Conservation (phyloP, 257 asterid species). For the Leonotis leonurus region DNA sequence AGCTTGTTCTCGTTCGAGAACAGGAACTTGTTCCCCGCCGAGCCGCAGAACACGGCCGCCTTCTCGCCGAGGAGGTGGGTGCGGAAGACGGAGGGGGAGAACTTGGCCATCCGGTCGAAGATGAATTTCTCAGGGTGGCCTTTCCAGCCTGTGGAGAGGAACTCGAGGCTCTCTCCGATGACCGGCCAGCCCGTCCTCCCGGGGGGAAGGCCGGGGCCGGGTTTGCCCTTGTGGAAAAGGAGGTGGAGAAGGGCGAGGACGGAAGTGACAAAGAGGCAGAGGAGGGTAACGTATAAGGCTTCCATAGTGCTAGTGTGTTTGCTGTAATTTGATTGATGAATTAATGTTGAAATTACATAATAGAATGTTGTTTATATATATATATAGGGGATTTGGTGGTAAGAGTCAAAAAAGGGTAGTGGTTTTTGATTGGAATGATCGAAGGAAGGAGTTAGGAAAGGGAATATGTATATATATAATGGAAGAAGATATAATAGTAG, state of each 20-base stretch:
- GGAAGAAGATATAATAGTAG: neutral
- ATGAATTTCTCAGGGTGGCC: slow-evolving; percentile 55
- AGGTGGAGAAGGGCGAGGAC: slow-evolving; percentile 44
- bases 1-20: slow-evolving; percentile 56
- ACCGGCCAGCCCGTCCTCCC: slow-evolving; percentile 45
- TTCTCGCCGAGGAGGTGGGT: slow-evolving; percentile 44
- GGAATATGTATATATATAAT: neutral
- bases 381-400: neutral
- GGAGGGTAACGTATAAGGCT: slow-evolving; percentile 37
- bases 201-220: slow-evolving; percentile 30
- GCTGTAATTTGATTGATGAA: no score
- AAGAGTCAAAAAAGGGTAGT: neutral
- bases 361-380: neutral
- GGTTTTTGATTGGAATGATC: neutral
- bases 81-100: slow-evolving; percentile 36
- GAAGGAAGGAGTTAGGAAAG: slow-evolving; percentile 13
- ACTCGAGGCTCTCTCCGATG: slow-evolving; percentile 48
- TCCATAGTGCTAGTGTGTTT: slow-evolving; percentile 50
- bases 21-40: slow-evolving; percentile 45
- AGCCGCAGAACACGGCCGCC: slow-evolving; percentile 45
- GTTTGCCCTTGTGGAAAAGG: slow-evolving; percentile 41
- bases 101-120: slow-evolving; percentile 36
- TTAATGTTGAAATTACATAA: no score
- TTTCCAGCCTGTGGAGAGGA: slow-evolving; percentile 44
- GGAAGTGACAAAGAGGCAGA: slow-evolving; percentile 34